Evolutionary conservation across 768 basidiomycete genomes (phyloP).

Genomic region (Crassisporium funariophilum): DNA sequence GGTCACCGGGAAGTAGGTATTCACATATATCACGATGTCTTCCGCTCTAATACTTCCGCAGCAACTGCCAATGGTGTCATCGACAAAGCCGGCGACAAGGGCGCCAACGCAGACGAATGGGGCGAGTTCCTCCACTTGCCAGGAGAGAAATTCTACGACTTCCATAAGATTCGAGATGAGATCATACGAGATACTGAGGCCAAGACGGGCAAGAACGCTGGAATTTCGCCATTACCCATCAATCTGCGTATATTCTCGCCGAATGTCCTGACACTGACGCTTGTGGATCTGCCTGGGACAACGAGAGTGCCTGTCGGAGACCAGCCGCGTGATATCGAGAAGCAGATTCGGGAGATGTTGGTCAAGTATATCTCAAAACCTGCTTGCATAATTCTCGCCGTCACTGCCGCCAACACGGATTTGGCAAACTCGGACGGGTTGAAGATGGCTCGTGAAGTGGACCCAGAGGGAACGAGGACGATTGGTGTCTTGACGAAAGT

Average conservation of each 20-base stretch:
- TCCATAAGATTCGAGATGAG: slow-evolving; percentile 94
- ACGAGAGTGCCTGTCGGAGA: slow-evolving; percentile 96
- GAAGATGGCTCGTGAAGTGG: slow-evolving; percentile 95
- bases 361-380: slow-evolving; percentile 94
- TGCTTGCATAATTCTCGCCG: slow-evolving; percentile 94
- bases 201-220: slow-evolving; percentile 98
- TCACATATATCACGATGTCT: neutral
- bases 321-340: slow-evolving; percentile 96
- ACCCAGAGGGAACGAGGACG: slow-evolving; percentile 94
- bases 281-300: slow-evolving; percentile 96
- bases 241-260: slow-evolving; percentile 97
- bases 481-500: slow-evolving; percentile 99
- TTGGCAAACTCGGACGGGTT: slow-evolving; percentile 98
- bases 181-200: slow-evolving; percentile 97
- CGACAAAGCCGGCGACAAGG: slow-evolving; percentile 61
- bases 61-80: slow-evolving; percentile 47
- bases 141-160: slow-evolving; percentile 97
- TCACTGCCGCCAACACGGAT: slow-evolving; percentile 94
- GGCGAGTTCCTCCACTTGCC: slow-evolving; percentile 98
- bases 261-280: slow-evolving; percentile 93
- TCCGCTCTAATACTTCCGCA: slow-evolving; percentile 17
- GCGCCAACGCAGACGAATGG: slow-evolving; percentile 94
- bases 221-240: slow-evolving; percentile 96
- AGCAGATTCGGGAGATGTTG: slow-evolving; percentile 96
- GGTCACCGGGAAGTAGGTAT: slow-evolving; percentile 30